Percentiles rank a stretch among this genome's conserved stretches.
Conservation (phyloP, 2,329 filamentous ascomycete species). For the Botrytis fragariae region DNA sequence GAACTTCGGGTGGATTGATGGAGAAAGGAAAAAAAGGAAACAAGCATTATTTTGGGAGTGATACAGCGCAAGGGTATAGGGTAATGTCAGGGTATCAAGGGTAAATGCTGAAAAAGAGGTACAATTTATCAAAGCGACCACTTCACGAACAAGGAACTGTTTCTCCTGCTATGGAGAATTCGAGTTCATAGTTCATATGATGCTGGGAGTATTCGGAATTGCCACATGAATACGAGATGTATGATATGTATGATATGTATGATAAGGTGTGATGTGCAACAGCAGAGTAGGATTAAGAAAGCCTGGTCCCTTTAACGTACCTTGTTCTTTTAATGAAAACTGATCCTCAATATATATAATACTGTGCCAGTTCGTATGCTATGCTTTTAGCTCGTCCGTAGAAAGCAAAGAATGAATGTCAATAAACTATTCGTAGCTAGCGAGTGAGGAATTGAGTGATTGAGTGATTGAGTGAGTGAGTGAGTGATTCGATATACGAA, state of each 20-base stretch:
- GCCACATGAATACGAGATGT: neutral
- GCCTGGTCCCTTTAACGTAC: neutral
- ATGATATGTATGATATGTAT: neutral
- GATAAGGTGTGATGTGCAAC: neutral
- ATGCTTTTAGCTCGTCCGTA: neutral
- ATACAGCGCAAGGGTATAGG: slow-evolving; percentile 4
- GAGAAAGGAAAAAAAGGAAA: neutral
- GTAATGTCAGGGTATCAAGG: neutral
- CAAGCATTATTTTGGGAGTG: slow-evolving; percentile 8
- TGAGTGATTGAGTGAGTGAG: neutral
- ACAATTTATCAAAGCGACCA: neutral
- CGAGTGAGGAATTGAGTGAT: neutral
- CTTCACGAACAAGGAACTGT: neutral
- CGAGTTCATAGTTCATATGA: neutral
- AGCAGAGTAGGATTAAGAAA: neutral
- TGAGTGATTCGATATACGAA: too few species aligned
- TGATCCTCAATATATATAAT: neutral
- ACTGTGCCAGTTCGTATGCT: neutral
- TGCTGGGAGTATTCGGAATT: neutral
- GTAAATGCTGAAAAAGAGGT: neutral
- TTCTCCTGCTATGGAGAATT: neutral
- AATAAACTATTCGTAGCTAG: neutral
- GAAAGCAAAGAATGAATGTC: neutral
- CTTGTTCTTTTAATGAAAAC: neutral
- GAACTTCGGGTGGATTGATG: neutral